Evolutionary conservation across 768 basidiomycete species (phyloP).

Genomic region (Crassisporium funariophilum): DNA sequence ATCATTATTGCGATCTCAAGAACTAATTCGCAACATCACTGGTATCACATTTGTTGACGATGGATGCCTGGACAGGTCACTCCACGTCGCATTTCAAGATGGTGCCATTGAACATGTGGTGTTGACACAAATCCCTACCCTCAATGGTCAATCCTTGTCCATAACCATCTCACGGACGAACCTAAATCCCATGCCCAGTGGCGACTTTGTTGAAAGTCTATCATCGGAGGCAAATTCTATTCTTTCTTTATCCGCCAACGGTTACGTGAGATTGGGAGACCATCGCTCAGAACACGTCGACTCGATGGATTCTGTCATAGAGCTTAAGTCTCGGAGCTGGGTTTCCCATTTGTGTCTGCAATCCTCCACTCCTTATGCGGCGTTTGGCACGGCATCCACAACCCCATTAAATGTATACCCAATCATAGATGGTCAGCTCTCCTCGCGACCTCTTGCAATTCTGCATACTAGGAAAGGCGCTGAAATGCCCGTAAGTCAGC

Average conservation of each 20-base stretch:
- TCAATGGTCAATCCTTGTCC: constrained; percentile 10
- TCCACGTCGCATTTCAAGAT: constrained; percentile 62
- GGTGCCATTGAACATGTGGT: constrained; percentile 56
- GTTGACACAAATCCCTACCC: constrained; percentile 4
- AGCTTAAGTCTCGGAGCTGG: constrained; percentile 64
- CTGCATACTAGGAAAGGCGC: constrained; percentile 41
- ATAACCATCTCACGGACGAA: constrained; percentile 24
- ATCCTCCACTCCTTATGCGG: constrained; percentile 59
- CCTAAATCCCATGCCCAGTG: constrained; percentile 34
- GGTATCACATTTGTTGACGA: constrained; percentile 52
- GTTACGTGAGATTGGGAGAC: constrained; percentile 16
- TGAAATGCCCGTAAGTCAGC: constrained; percentile 19
- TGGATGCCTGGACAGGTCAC: constrained; percentile 40
- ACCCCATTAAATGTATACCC: constrained; percentile 61
- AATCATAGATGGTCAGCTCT: constrained; percentile 47
- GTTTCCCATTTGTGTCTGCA: constrained; percentile 54
- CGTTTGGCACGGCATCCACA: constrained; percentile 65
- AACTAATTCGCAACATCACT: constrained; percentile 52
- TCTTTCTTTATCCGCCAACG: constrained; percentile 56
- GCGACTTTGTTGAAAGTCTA: constrained; percentile 59
- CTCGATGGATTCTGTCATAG: constrained; percentile 27
- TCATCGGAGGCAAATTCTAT: constrained; percentile 45
- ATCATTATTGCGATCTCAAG: constrained; percentile 35
- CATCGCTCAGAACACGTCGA: constrained; percentile 2
- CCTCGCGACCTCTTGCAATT: constrained; percentile 46